Evolutionary conservation across 2,329 filamentous ascomycete genomes (phyloP).

Genomic region (Aspergillus felis): DNA sequence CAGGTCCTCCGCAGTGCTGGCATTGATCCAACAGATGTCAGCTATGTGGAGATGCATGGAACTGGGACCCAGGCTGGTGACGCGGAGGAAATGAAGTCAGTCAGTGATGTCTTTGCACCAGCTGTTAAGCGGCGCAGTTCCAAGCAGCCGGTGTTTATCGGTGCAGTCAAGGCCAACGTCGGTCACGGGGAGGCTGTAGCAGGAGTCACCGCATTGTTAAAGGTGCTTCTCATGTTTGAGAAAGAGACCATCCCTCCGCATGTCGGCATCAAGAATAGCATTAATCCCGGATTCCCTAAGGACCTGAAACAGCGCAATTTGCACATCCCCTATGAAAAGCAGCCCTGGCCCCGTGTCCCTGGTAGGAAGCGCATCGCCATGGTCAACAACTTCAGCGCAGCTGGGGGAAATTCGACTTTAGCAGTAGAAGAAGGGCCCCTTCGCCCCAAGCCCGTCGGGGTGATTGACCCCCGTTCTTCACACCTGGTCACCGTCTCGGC

Average conservation of each 20-base stretch:
- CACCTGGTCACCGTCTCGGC: conserved; percentile 57
- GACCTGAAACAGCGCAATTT: conserved; percentile 26
- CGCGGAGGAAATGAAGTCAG: conserved; percentile 34
- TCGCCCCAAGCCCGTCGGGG: conserved; percentile 51
- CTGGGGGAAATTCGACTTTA: conserved; percentile 66
- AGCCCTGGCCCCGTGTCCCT: conserved; percentile 22
- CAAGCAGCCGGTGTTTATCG: conserved; percentile 25
- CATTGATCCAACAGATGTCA: conserved; percentile 34
- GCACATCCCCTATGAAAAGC: conserved; percentile 40
- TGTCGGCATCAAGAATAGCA: conserved; percentile 58
- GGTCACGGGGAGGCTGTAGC: conserved; percentile 46
- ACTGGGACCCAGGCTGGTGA: conserved; percentile 40
- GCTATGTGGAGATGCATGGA: conserved; percentile 40
- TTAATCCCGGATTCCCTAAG: conserved; percentile 29
- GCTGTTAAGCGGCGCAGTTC: conserved; percentile 52
- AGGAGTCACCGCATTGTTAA: conserved; percentile 47
- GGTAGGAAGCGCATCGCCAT: conserved; percentile 45
- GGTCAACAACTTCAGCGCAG: conserved; percentile 35
- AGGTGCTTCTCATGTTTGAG: conserved; percentile 62
- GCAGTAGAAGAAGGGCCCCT: conserved; percentile 44
- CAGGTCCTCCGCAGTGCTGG: conserved; percentile 36
- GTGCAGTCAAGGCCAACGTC: conserved; percentile 34
- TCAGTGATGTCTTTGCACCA: conserved; percentile 47
- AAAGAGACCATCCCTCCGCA: conserved; percentile 63
- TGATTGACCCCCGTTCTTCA: conserved; percentile 44